These are phyloP conservation scores for Phialocephala sp. DNA, from an alignment of 2,329 filamentous ascomycete species.

Conservation along the genomic window DNA sequence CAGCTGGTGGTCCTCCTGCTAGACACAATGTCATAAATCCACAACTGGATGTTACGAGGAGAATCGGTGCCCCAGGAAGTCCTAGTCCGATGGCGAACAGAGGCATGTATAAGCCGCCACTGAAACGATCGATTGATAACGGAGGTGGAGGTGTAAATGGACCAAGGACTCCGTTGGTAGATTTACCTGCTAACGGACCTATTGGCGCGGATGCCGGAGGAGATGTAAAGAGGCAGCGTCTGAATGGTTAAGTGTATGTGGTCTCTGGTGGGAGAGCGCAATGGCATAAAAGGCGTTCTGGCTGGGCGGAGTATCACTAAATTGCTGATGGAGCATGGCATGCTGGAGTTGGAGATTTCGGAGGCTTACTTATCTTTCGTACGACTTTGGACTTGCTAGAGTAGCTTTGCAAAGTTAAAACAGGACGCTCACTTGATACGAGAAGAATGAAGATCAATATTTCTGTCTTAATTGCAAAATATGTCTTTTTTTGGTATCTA, in stretches of 20 bases:
- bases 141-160: conserved; percentile 11
- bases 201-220: conserved; percentile 29
- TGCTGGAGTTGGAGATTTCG: not conserved
- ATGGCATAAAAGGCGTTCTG: not conserved
- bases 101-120: conserved; percentile 62
- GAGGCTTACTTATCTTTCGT: not conserved
- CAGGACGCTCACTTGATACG: not conserved
- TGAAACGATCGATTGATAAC: conserved; percentile 45
- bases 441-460: not conserved
- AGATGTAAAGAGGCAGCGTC: conserved; percentile 43
- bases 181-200: conserved; percentile 40
- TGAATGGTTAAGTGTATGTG: conserved; percentile 31
- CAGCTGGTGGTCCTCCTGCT: conserved; percentile 19
- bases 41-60: conserved; percentile 57
- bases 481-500: conserved; percentile 1
- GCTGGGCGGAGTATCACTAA: not conserved
- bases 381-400: not conserved
- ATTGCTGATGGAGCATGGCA: conserved; percentile 1
- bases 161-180: conserved; percentile 36
- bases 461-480: not conserved
- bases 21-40: conserved; percentile 57
- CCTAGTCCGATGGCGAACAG: conserved; percentile 63
- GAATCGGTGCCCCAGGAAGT: conserved; percentile 63
- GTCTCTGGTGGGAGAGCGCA: not conserved
- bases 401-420: conserved; percentile 1